A percentile compares a stretch with the other conserved stretches of the same genome.
Conservation (phyloP, 192 early-diverging fungal genomes). For the Coemansia sp. region DNA sequence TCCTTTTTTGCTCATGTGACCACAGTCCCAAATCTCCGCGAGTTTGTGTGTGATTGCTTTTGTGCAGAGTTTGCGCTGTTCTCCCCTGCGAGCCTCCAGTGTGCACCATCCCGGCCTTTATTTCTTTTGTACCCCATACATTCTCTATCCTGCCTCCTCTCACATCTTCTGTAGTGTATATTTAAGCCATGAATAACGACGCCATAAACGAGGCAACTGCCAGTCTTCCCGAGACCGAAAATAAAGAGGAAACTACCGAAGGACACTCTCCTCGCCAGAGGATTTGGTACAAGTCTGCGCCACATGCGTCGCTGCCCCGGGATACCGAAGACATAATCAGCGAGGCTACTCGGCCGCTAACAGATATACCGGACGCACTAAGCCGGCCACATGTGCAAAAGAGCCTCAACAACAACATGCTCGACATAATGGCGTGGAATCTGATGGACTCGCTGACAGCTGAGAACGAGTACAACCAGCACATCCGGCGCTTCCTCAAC, state of each 20-base stretch:
- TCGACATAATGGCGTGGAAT: constrained; percentile 47
- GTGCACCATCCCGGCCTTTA: background rate
- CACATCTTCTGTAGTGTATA: background rate
- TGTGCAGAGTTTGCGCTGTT: background rate
- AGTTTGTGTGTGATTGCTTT: background rate
- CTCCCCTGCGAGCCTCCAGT: too few species aligned
- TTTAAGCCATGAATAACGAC: background rate
- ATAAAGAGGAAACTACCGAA: background rate
- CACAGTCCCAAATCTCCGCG: background rate
- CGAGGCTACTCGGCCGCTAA: constrained; percentile 36
- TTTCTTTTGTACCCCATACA: background rate
- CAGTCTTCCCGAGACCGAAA: background rate
- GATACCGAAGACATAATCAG: constrained; percentile 44
- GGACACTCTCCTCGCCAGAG: constrained; percentile 4
- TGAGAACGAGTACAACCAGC: constrained; percentile 52
- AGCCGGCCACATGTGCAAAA: constrained; percentile 40
- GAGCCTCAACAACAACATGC: constrained; percentile 41
- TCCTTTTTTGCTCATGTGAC: constrained; percentile 13
- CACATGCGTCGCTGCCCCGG: constrained; percentile 33
- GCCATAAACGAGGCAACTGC: background rate
- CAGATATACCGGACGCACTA: constrained; percentile 38
- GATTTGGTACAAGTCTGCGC: constrained; percentile 8
- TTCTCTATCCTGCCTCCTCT: background rate
- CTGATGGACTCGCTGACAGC: constrained; percentile 43
- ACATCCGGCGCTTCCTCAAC: constrained; percentile 49